Evolutionary conservation across 1,139 yeast genomes (phyloP), one percentile per base, ranked within the genome.

Genomic region (Hanseniaspora gamundiae): DNA sequence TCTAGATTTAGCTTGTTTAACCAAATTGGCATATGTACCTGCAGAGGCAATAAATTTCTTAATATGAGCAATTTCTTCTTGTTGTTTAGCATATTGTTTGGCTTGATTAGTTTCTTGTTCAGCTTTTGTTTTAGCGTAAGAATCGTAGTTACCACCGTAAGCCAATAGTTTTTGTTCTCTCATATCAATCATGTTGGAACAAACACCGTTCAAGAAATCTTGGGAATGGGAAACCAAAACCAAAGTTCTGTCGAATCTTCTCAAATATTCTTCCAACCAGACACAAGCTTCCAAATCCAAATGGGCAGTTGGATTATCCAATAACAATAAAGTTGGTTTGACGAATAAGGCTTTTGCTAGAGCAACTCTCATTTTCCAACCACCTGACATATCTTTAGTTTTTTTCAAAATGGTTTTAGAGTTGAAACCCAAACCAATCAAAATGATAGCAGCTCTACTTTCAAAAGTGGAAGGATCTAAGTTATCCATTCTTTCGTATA

Each of bases 261-360:
- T 88, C 62, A 91, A 76, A 69, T 91, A 91, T 70, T 88, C 97
- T 76, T 91, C 99, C 67, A 91, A 76, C 98, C 98, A 91, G 61
- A 93, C 98, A 81, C 97, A 91, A 49, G 98, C 98, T 66, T 91
- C 96, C 64, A 93, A 76, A 73, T 91, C 99, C 76, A 91, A 84
- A 70, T 91, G 98, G 50, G 98, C 98, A 55, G 99, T 93, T 59
- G 99, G 99, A 66, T 91, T 98, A 72, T 91, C 99, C 64, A 85
- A 74, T 56, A 85, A 71, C 58, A 85, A 71, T 56, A 85, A 68
- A 45, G 94, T 82, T 60, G 95, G 94, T 68, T 85, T 84, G 52
- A 85, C 94, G 70, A 82, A 80, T 56, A 82, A 72, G 21, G 86
- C 86, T 63, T 78, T 78, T 45, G 85, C 83, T 50, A 79, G 67